Evolutionary conservation across 176 grass and related monocot species (phyloP).

Genomic region (Musa beccarii): DNA sequence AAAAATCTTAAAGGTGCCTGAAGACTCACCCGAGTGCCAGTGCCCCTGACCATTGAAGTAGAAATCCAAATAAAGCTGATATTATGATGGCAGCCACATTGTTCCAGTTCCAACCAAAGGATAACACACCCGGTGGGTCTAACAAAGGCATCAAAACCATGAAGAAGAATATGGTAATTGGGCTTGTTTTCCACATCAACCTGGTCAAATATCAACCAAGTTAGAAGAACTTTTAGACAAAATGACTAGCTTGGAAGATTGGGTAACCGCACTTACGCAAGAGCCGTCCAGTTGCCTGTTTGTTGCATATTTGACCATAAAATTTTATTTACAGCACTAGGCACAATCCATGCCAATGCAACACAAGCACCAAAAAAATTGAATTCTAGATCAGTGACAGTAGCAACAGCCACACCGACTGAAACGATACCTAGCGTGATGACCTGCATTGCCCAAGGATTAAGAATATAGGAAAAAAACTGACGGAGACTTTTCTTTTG

Average conservation of each 20-base stretch:
- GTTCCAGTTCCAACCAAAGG: slow-evolving; percentile 68
- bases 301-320: slow-evolving; percentile 23
- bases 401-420: slow-evolving; percentile 19
- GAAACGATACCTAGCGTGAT: slow-evolving; percentile 63
- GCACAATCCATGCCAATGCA: slow-evolving; percentile 24
- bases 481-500: not conserved
- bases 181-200: slow-evolving; percentile 98
- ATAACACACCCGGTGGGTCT: slow-evolving; percentile 74
- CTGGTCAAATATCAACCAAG: slow-evolving; percentile 35
- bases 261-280: slow-evolving; percentile 54
- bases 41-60: slow-evolving; percentile 96
- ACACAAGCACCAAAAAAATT: slow-evolving; percentile 24
- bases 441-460: slow-evolving; percentile 38
- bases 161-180: slow-evolving; percentile 94
- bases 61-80: slow-evolving; percentile 91
- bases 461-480: not conserved
- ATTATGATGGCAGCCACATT: slow-evolving; percentile 55
- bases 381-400: slow-evolving; percentile 22
- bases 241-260: slow-evolving; percentile 13
- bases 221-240: slow-evolving; percentile 22
- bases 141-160: slow-evolving; percentile 85
- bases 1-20: not conserved
- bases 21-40: slow-evolving; percentile 81
- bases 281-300: slow-evolving; percentile 51
- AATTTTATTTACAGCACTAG: slow-evolving; percentile 27